Evolutionary conservation across 2,329 filamentous ascomycete species (phyloP), one percentile per base, ranked within the genome.

Genomic region (Epichloe amarillans): DNA sequence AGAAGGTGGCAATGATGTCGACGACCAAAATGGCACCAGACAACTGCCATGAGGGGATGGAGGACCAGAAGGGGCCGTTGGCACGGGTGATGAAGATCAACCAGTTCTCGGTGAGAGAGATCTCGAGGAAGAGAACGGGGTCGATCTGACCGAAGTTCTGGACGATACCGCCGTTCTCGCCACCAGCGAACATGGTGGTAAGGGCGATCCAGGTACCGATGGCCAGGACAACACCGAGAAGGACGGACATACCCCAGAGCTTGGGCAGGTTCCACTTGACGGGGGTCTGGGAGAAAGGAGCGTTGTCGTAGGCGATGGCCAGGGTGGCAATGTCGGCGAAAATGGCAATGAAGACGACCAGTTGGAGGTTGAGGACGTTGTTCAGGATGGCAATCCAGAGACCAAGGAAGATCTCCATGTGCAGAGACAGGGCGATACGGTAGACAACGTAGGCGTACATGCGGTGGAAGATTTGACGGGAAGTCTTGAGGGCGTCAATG

Each of bases 381-480:
- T 95, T 93, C 60, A 91, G 75, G 60, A 91, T 90, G 60, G 85
- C 86, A 61, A 95, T 93, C 88, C 88, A 94, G 53, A 94, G 80
- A 66, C 88, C 88, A 47, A 95, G 79, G 77, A 89, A 95, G 66
- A 94, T 86, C 72, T 93, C 88, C 64, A 95, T 77, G 68, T 95
- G 89, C 57, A 95, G 82, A 15, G 88, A 95, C 62, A 95, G 73
- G 46, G 89, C 88, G 63, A 95, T 95, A 79, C 89, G 87, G 75
- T 95, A 95, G 62, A 95, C 86, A 58, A 95, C 87, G 74, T 95
- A 95, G 53, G 88, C 86, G 72, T 95, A 93, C 88, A 95, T 95
- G 62, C 89, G 87, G 73, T 95, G 88, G 77, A 95, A 95, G 68
- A 95, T 95, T 69, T 94, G 88, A 62, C 89, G 86, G 35, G 88